Evolutionary conservation across 2,329 filamentous ascomycete genomes (phyloP).

Genomic region (Didymella arachidicola): DNA sequence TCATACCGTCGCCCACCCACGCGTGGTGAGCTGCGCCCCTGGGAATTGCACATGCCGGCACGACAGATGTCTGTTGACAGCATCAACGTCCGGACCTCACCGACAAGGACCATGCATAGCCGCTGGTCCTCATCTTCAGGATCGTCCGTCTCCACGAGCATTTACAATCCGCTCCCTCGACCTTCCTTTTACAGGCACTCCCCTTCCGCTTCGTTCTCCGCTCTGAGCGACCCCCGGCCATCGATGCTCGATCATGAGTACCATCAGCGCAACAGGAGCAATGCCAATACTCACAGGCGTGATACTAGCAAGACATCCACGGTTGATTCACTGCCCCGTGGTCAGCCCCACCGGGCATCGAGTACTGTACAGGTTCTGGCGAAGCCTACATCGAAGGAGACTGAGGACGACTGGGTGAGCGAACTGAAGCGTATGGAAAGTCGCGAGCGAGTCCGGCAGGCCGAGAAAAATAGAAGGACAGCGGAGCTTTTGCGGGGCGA

Average conservation of each 20-base stretch:
- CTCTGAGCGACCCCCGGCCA: neutral
- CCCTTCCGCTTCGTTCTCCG: neutral
- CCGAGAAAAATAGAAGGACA: neutral
- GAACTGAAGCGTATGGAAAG: constrained; percentile 24
- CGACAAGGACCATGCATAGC: constrained; percentile 1
- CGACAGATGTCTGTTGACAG: neutral
- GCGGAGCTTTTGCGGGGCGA: neutral
- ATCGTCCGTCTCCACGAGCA: neutral
- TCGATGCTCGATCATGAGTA: constrained; percentile 8
- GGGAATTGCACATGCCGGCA: neutral
- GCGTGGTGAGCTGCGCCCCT: neutral
- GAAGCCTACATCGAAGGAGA: neutral
- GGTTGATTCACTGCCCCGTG: neutral
- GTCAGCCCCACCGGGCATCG: neutral
- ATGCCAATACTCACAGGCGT: neutral
- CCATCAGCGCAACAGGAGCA: constrained; percentile 2
- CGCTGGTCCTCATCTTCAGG: constrained; percentile 6
- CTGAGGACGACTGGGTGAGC: constrained; percentile 17
- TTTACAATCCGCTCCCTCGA: neutral
- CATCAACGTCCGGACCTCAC: neutral
- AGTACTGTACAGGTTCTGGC: neutral
- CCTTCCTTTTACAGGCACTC: neutral
- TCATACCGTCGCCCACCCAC: neutral
- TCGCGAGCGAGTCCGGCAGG: constrained; percentile 19
- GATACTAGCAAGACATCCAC: neutral